phyloP scores from a whole-genome alignment of 768 basidiomycete genomes.

The Pholiota conissans region DNA sequence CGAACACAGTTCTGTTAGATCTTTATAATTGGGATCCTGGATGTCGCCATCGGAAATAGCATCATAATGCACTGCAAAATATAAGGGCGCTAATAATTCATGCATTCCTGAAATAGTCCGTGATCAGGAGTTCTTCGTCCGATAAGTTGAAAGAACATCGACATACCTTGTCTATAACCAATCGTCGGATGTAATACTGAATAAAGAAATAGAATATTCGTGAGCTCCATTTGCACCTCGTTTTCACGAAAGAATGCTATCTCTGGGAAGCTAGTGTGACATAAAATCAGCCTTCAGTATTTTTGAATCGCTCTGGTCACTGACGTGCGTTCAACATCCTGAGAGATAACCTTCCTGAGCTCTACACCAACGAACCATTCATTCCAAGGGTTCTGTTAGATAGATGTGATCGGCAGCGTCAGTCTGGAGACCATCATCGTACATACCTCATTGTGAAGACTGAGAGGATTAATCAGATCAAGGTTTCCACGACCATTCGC shows the following conservation, averaged over 20 bases:
- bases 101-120: conserved; percentile 75
- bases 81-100: conserved; percentile 87
- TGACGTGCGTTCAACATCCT: conserved; percentile 96
- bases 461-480: conserved; percentile 79
- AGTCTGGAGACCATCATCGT: neutral
- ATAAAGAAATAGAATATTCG: conserved; percentile 86
- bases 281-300: conserved; percentile 3
- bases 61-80: conserved; percentile 83
- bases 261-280: conserved; percentile 85
- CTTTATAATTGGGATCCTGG: conserved; percentile 28
- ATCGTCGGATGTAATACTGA: conserved; percentile 76
- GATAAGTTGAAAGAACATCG: neutral
- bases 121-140: neutral
- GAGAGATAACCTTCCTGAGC: conserved; percentile 82
- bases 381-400: conserved; percentile 85
- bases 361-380: conserved; percentile 92
- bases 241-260: conserved; percentile 83
- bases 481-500: conserved; percentile 42
- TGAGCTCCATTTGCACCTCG: conserved; percentile 75
- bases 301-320: conserved; percentile 27
- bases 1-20: conserved; percentile 63
- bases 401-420: neutral
- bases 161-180: conserved; percentile 82
- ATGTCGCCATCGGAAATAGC: conserved; percentile 47
- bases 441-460: conserved; percentile 72